Conservation (phyloP, 1,284 basidiomycete species). For the Grifola frondosa region DNA sequence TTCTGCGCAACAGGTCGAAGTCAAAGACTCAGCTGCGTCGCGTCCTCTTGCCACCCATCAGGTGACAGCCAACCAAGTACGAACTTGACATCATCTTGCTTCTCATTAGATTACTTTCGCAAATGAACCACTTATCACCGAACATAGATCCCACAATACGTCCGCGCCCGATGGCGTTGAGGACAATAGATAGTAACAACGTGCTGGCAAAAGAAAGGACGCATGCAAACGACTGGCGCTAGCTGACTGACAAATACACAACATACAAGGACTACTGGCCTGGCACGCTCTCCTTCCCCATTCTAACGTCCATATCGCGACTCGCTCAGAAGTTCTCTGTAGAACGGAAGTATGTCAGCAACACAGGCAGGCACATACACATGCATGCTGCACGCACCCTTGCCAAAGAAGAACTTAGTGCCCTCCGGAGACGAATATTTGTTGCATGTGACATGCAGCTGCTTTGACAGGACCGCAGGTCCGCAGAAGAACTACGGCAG, state of each 20-base stretch:
- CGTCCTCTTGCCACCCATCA: too few relatives aligned
- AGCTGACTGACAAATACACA: slow-evolving; percentile 15
- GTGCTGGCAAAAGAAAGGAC: slow-evolving; percentile 15
- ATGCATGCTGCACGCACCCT: slow-evolving; percentile 45
- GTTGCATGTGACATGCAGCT: slow-evolving; percentile 77
- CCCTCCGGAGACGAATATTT: slow-evolving; percentile 82
- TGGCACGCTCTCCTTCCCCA: too few relatives aligned
- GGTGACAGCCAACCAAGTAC: too few relatives aligned
- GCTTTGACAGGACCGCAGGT: slow-evolving; percentile 64
- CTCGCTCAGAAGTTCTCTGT: slow-evolving; percentile 36
- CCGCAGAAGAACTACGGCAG: slow-evolving; percentile 76
- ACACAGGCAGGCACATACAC: neutral
- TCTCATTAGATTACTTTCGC: too few relatives aligned
- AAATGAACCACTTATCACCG: too few relatives aligned
- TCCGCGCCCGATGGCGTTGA: too few relatives aligned
- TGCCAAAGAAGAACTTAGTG: slow-evolving; percentile 87
- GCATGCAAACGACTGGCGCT: slow-evolving; percentile 19
- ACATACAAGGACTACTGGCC: slow-evolving; percentile 1
- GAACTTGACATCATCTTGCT: too few relatives aligned
- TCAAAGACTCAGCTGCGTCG: too few relatives aligned
- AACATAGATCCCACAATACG: too few relatives aligned
- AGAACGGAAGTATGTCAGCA: neutral
- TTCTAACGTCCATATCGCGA: slow-evolving; percentile 7
- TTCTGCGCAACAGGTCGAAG: too few relatives aligned
- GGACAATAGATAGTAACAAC: slow-evolving; percentile 10